Conservation (phyloP, 352 stramenopile genomes). For the Globisporangium carolinianum region DNA sequence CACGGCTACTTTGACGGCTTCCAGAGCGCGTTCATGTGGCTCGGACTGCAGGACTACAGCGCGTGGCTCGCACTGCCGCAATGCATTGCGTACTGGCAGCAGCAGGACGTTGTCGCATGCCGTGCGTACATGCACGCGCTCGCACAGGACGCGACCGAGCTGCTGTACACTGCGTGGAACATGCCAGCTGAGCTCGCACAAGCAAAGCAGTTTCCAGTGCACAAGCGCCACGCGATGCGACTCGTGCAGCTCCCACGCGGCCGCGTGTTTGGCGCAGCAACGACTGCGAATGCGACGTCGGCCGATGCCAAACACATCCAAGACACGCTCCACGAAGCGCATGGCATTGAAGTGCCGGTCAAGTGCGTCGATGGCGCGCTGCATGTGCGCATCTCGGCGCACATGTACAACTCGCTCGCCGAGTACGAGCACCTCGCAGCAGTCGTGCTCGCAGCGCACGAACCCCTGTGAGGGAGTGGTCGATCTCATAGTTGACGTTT, state of each 20-base stretch:
- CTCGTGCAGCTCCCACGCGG: constrained; percentile 59
- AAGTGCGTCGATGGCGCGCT: constrained; percentile 87
- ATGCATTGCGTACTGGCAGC: constrained; percentile 82
- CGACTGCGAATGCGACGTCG: constrained; percentile 43
- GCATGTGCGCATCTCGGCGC: constrained; percentile 87
- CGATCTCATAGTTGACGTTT: no score
- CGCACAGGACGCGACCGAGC: constrained; percentile 37
- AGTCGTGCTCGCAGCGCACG: constrained; percentile 5
- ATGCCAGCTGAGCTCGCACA: constrained; percentile 36
- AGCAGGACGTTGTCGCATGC: constrained; percentile 30
- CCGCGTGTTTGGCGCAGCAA: constrained; percentile 40
- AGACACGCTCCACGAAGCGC: constrained; percentile 74
- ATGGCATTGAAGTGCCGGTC: constrained; percentile 89
- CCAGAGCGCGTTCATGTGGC: constrained; percentile 91
- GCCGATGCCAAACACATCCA: constrained; percentile 88
- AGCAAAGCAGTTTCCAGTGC: constrained; percentile 26
- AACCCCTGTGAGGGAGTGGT: not conserved
- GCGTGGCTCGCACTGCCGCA: constrained; percentile 79
- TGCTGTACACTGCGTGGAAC: constrained; percentile 52
- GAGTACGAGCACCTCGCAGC: constrained; percentile 77
- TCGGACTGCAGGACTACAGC: constrained; percentile 89
- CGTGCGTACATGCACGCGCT: constrained; percentile 65
- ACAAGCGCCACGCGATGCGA: constrained; percentile 73
- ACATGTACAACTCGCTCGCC: constrained; percentile 88
- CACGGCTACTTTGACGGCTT: constrained; percentile 88